Evolutionary conservation across 1,284 basidiomycete genomes (phyloP).

Genomic region (Papiliotrema nemorosa): DNA sequence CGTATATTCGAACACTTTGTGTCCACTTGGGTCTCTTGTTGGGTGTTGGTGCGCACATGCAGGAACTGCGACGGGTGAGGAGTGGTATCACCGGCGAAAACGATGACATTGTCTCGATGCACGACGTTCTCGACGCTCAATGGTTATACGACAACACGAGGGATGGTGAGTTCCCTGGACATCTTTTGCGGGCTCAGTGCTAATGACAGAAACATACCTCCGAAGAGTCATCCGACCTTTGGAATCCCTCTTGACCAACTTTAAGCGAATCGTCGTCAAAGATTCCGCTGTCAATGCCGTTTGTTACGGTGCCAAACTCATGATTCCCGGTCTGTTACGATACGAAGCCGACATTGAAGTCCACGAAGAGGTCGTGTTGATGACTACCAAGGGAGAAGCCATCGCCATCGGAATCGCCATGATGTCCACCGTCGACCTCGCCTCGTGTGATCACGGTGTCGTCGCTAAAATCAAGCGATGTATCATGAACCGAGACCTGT

Average conservation of each 20-base stretch:
- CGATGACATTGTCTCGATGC: constrained; percentile 99
- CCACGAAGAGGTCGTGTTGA: constrained; percentile 96
- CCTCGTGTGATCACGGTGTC: constrained; percentile 97
- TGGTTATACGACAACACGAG: constrained; percentile 99
- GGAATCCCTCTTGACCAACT: constrained; percentile 89
- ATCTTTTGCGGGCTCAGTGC: not conserved
- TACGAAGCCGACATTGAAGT: constrained; percentile 95
- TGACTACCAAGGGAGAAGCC: constrained; percentile 99
- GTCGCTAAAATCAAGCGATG: constrained; percentile 99
- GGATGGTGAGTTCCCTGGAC: constrained; percentile 63
- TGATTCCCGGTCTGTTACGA: constrained; percentile 97
- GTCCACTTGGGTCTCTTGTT: constrained; percentile 93
- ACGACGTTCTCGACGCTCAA: constrained; percentile 98
- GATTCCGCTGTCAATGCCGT: constrained; percentile 99
- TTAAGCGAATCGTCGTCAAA: constrained; percentile 99
- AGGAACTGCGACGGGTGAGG: constrained; percentile 91
- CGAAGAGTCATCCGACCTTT: constrained; percentile 92
- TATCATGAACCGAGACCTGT: constrained; percentile 99
- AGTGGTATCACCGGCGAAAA: constrained; percentile 96
- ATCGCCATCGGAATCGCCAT: constrained; percentile 96
- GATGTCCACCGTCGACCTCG: constrained; percentile 98
- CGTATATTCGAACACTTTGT: constrained; percentile 96
- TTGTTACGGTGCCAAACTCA: constrained; percentile 99
- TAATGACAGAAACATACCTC: constrained; percentile 78
- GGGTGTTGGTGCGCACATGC: constrained; percentile 99